These are phyloP conservation scores for Fusarium sp. DNA, from an alignment of 2,329 filamentous ascomycete genomes.

Conservation along the genomic window DNA sequence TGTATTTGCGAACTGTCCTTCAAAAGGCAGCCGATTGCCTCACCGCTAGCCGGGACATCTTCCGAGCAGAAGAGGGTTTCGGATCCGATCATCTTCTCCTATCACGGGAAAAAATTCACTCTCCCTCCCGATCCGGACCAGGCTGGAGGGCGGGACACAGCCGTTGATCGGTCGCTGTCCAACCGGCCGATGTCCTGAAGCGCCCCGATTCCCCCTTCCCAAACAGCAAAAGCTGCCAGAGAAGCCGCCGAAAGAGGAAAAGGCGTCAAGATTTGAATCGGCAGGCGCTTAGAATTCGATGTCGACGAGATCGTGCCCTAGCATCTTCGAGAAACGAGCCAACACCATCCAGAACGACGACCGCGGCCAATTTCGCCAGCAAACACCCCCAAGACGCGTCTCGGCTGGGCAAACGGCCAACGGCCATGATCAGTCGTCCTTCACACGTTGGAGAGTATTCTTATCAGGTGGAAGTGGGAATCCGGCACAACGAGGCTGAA, in stretches of 20 bases:
- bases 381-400: neutral
- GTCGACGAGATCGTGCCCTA: neutral
- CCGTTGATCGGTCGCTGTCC: neutral
- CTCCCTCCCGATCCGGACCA: neutral
- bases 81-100: neutral
- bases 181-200: neutral
- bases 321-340: neutral
- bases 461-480: neutral
- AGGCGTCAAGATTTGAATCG: neutral
- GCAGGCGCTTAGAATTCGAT: neutral
- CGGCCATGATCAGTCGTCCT: neutral
- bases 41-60: neutral
- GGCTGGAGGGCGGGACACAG: neutral
- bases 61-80: neutral
- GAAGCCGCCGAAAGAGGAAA: neutral
- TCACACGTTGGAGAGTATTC: neutral
- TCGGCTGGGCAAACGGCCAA: neutral
- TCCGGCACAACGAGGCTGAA: neutral
- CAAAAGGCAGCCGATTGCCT: neutral
- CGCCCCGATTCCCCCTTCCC: neutral
- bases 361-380: neutral
- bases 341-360: neutral
- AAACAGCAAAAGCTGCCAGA: neutral
- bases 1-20: neutral
- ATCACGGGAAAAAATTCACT: neutral